Evolutionary conservation across 148 eudicot genomes (phyloP), one percentile per base, ranked within the genome.

Genomic region (Cornus kousa): DNA sequence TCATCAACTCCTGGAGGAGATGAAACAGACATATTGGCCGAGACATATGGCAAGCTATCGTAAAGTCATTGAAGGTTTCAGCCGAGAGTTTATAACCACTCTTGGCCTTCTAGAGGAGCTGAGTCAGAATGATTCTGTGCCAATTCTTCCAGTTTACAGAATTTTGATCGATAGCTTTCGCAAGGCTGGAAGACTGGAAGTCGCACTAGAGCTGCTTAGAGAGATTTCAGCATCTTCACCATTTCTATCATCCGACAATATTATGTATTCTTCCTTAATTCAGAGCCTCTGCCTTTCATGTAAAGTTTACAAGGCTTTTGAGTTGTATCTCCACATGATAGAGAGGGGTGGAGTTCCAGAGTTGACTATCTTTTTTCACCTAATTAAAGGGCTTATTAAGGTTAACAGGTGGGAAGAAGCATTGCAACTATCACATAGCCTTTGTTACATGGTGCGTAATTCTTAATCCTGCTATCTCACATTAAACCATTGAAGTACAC

Each of bases 1-100:
- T 81, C 82, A 82, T 77, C 77, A 81, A 60, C 91, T 93, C 69
- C 78, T 96, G 74, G 97, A 93, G 84, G 98, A 96, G 78, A 96
- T 96, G 99, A 96, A 93, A 79, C 93, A 89, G 73, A 93, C 97
- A 39, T 86, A 94, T 86, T 96, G 99, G 99, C 99, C 99, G 67
- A 87, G 72, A 76, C 89, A 89, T 77, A 67, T 87, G 35, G 84
- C 87, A 39, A 91, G 92, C 81, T 89, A 93, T 87, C 86, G 80
- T 62, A 96, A 93, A 82, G 95, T 96, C 33, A 87, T 92, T 85
- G 94, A 90, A 80, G 98, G 99, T 62, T 96, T 96, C 80, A 92
- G 79, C 87, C 79, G 88, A 78, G 97, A 96, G 39, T 96, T 90
- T 70, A 72, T 96, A 23, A 64, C 46, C 75, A 88, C 86, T 74